Base-by-base conservation (phyloP, 23 red algal species). In the Gracilaria gracilis region DNA sequence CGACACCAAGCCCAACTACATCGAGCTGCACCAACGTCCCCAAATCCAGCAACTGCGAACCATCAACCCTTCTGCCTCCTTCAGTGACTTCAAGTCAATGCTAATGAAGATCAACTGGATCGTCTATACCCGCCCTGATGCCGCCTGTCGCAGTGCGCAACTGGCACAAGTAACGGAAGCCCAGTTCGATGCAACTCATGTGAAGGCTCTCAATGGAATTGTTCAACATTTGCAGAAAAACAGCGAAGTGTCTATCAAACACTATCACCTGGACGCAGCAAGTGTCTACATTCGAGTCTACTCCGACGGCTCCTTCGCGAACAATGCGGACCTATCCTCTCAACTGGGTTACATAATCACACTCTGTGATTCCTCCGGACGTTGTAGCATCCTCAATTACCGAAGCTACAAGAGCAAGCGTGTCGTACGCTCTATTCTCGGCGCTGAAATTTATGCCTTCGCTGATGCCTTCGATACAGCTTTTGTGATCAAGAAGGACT, bases 291-390 rank as follows among this genome's bases (percentile, higher is more conserved):
- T 70, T 0, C 29, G 61, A 4, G 61, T 71, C 4, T 85, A 85
- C 37, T 38, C 82, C 15, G 59, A 85, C 20, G 29, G 32, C 17
- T 85, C 82, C 0, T 88, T 88, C 48, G 69, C 66, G 21, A 62
- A 36, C 0, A 79, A 88, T 25, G 27, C 17, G 9, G 70, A 88
- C 0, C 23, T 23, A 13, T 77, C 85, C 0, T 77, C 70, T 16
- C 37, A 88, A 50, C 85, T 88, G 38, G 69, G 66, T 24, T 88
- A 78, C 2, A 78, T 88, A 19, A 65, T 88, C 11, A 58, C 66
- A 21, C 36, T 64, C 15, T 61, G 44, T 39, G 85, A 88, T 27
- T 27, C 57, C 21, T 36, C 23, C 16, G 51, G 51, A 12, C 27
- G 61, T 7, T 55, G 42, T 0, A 88, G 78, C 69, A 69, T 78